Evolutionary conservation across 345 rosid species (phyloP), one percentile per base, ranked within the genome.

Genomic region (Dimocarpus longan): DNA sequence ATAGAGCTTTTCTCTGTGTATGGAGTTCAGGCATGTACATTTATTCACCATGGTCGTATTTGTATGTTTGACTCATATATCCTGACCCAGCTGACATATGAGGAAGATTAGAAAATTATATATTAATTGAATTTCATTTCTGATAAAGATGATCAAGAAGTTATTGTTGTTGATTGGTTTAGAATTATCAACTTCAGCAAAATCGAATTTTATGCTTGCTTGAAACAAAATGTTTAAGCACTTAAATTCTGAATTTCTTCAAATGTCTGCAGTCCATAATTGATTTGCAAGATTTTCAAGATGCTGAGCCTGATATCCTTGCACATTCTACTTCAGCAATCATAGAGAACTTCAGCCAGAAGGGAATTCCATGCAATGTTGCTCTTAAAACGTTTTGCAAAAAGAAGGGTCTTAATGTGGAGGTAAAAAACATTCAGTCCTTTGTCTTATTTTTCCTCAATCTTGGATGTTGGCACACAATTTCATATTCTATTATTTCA

Each of bases 361-460:
- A 85, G 75, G 97, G 97, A 73, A 89, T 87, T 73, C 80, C 79
- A 52, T 90, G 87, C 78, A 81, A 85, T 81, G 77, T 79, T 82
- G 95, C 96, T 73, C 92, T 93, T 18, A 92, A 92, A 90, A 93
- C 93, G 69, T 91, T 93, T 9, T 95, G 97, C 90, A 93, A 91
- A 88, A 95, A 88, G 88, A 95, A 91, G 80, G 98, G 99, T 77
- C 86, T 91, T 76, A 88, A 76, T 64, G 90, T 83, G 71, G 98
- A 93, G 97, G 99, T 89, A 85, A 66, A 75, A 50, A 37, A 7
- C 24, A 48, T 19, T 76, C 78, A 16, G 50, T 48, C 39, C 19
- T 28, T 13, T 32, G 0, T 57, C 6, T 54, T 40, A 16, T 40
- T 40, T 39, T 68, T 39, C 18, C 9, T 16, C 44, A 1, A 40